Evolutionary conservation across 305 asterid genomes (phyloP), one percentile per base, ranked within the genome.

Genomic region (Fraxinus sp.): DNA sequence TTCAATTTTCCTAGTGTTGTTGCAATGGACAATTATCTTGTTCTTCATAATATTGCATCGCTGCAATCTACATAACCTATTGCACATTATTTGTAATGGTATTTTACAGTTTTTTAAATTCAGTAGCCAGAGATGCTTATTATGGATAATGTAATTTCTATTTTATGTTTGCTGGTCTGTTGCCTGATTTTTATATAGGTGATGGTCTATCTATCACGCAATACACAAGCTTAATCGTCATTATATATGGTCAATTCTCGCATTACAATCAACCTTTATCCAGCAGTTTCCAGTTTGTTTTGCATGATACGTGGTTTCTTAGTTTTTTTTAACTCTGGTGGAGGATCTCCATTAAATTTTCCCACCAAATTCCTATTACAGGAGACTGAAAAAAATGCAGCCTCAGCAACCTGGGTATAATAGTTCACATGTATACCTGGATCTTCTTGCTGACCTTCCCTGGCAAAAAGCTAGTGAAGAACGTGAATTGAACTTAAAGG

Each of bases 361-460:
- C 41, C 64, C 74, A 73, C 80, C 80, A 71, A 85, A 85, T 88
- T 85, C 80, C 49, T 88, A 35, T 87, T 76, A 64, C 96, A 95
- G 98, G 98, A 90, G 95, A 87, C 92, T 97, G 77, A 97, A 97
- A 87, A 97, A 97, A 89, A 97, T 97, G 98, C 99, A 97, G 93
- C 97, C 97, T 71, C 98, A 93, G 89, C 98, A 95, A 87, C 99
- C 98, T 86, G 98, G 98, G 81, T 97, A 97, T 86, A 94, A 89
- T 87, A 95, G 98, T 88, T 93, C 98, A 59, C 98, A 96, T 28
- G 93, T 89, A 52, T 95, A 97, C 90, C 96, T 97, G 87, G 99
- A 97, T 86, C 95, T 97, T 90, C 95, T 97, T 87, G 97, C 98
- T 74, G 99, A 97, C 80, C 91, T 97, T 82, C 98, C 99, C 39